Evolutionary conservation across 768 basidiomycete genomes (phyloP).

Genomic region (Chiua virens): DNA sequence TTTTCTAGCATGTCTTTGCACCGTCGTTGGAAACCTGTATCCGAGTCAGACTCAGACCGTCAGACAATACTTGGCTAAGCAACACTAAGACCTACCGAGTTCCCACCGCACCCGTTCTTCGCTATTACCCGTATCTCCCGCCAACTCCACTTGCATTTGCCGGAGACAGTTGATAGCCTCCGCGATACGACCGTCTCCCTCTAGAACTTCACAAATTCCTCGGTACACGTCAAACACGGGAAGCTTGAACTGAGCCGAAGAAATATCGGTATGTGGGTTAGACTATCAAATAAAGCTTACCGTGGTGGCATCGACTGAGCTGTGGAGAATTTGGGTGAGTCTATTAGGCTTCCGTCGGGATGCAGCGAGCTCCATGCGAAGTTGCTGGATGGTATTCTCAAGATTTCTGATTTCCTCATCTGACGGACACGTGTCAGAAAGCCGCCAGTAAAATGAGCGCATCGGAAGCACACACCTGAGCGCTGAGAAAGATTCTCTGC

Average conservation of each 20-base stretch:
- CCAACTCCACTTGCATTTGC: neutral
- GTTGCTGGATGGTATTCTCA: too few species aligned
- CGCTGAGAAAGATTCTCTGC: too few species aligned
- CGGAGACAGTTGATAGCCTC: constrained; percentile 5
- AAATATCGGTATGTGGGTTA: neutral
- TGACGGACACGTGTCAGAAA: too few species aligned
- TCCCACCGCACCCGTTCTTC: neutral
- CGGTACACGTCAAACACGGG: neutral
- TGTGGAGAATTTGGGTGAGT: neutral
- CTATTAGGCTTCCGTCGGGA: too few species aligned
- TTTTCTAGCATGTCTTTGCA: neutral
- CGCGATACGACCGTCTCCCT: neutral
- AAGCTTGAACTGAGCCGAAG: neutral
- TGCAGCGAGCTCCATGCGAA: too few species aligned
- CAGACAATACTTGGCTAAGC: too few species aligned
- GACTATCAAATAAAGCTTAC: neutral
- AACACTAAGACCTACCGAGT: too few species aligned
- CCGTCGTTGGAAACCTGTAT: neutral
- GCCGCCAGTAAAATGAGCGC: too few species aligned
- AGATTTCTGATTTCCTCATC: too few species aligned
- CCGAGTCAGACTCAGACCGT: too few species aligned
- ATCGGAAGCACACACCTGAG: too few species aligned
- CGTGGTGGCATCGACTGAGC: neutral
- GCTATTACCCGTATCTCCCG: neutral
- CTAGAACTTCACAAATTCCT: neutral